Evolutionary conservation across 305 asterid genomes (phyloP).

Genomic region (Fraxinus sp.): DNA sequence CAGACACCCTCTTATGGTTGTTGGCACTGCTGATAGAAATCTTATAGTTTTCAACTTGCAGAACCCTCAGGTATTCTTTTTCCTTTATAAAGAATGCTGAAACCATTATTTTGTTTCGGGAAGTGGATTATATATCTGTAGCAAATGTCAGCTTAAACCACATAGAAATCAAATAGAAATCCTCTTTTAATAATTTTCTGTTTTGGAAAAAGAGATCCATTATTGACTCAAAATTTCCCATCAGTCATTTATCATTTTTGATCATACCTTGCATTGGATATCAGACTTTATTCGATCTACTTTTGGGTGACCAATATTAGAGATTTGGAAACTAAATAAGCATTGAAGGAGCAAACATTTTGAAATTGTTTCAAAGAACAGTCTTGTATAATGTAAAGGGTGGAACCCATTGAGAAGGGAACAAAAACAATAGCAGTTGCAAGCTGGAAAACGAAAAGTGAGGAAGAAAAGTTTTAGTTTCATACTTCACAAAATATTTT

Average conservation of each 20-base stretch:
- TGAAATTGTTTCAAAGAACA: neutral
- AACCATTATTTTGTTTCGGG: slow-evolving; percentile 7
- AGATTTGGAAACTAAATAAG: neutral
- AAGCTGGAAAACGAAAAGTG: neutral
- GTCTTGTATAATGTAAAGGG: neutral
- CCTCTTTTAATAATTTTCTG: neutral
- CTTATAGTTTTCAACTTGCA: slow-evolving; percentile 83
- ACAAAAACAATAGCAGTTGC: neutral
- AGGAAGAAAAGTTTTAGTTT: neutral
- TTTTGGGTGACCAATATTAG: neutral
- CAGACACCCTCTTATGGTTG: slow-evolving; percentile 91
- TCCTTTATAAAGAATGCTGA: slow-evolving; percentile 16
- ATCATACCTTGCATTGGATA: neutral
- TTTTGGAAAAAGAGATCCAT: neutral
- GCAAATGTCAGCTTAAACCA: neutral
- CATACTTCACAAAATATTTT: neutral
- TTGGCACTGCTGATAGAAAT: slow-evolving; percentile 89
- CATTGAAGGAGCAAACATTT: neutral
- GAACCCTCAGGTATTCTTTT: slow-evolving; percentile 76
- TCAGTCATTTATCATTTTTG: neutral
- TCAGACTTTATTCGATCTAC: neutral
- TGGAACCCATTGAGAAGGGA: neutral
- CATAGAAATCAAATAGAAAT: neutral
- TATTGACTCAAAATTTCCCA: neutral
- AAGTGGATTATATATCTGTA: neutral